Percentiles rank a stretch among this genome's conserved stretches.
Conservation (phyloP, 2,329 filamentous ascomycete genomes). For the Taxawa tesnikishii region DNA sequence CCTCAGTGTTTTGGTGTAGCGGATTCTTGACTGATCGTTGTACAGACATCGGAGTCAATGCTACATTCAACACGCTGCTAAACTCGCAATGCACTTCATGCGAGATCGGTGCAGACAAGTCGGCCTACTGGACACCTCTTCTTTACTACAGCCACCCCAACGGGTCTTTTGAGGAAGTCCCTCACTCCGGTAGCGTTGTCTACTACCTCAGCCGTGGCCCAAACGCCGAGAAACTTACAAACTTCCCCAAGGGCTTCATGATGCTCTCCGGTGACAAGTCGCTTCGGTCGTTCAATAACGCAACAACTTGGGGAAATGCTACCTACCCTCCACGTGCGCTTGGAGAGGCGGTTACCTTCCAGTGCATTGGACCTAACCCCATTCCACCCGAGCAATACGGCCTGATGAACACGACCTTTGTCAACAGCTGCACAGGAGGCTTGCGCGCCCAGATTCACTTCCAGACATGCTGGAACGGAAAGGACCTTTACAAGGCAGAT, state of each 20-base stretch:
- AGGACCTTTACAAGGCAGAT: slow-evolving; percentile 23
- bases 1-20: no score
- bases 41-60: slow-evolving; percentile 11
- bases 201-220: slow-evolving; percentile 18
- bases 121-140: slow-evolving; percentile 24
- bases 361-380: slow-evolving; percentile 10
- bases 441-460: slow-evolving; percentile 25
- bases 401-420: slow-evolving; percentile 17
- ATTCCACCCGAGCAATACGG: slow-evolving; percentile 16
- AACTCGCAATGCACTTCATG: slow-evolving; percentile 16
- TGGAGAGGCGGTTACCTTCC: slow-evolving; percentile 19
- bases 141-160: slow-evolving; percentile 23
- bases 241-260: slow-evolving; percentile 13
- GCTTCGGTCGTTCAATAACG: slow-evolving; percentile 18
- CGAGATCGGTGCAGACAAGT: slow-evolving; percentile 21
- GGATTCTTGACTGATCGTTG: no score
- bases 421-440: slow-evolving; percentile 17
- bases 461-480: slow-evolving; percentile 25
- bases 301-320: slow-evolving; percentile 21
- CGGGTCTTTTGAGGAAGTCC: slow-evolving; percentile 20
- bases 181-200: slow-evolving; percentile 13
- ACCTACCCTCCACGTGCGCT: slow-evolving; percentile 20
- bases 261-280: slow-evolving; percentile 21
- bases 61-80: slow-evolving; percentile 10
- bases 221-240: slow-evolving; percentile 9